Evolutionary conservation across 2,329 filamentous ascomycete genomes (phyloP), one percentile per base, ranked within the genome.

Genomic region (Teratosphaeria zuluensis): DNA sequence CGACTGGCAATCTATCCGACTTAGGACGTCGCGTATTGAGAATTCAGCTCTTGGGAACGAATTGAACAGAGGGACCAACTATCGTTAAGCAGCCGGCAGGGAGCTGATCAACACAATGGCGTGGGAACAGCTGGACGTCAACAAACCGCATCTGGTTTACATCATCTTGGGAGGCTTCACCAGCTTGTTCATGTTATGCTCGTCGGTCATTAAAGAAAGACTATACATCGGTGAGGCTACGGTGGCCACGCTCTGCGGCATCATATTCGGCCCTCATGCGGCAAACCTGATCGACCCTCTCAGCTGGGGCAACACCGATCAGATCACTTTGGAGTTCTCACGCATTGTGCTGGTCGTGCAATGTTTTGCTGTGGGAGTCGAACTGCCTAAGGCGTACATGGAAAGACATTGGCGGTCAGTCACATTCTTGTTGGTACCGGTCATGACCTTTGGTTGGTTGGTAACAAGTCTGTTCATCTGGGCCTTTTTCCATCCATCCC

Each of bases 181-280:
- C 66, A 91, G 88, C 61, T 80, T 99, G 68, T 99, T 99, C 78
- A 99, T 99, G 94, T 81, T 99, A 61, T 96, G 91, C 75, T 99
- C 94, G 61, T 90, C 95, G 58, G 86, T 97, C 71, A 95, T 99
- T 78, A 99, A 99, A 80, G 94, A 99, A 80, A 89, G 89, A 73
- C 83, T 97, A 70, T 99, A 99, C 78, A 99, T 99, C 73, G 94
- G 94, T 72, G 94, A 99, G 81, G 94, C 94, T 55, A 97, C 94
- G 1, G 90, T 99, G 52, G 90, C 91, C 55, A 95, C 90, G 2
- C 76, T 95, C 54, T 90, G 88, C 70, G 90, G 90, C 64, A 86
- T 95, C 73, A 91, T 94, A 67, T 95, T 95, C 68, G 90, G 91
- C 0, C 91, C 91, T 16, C 85, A 91, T 77, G 90, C 86, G 46